These are phyloP conservation scores for Tetrahymena elliotti DNA, from an alignment of 73 alveolate species.

Conservation along the genomic window DNA sequence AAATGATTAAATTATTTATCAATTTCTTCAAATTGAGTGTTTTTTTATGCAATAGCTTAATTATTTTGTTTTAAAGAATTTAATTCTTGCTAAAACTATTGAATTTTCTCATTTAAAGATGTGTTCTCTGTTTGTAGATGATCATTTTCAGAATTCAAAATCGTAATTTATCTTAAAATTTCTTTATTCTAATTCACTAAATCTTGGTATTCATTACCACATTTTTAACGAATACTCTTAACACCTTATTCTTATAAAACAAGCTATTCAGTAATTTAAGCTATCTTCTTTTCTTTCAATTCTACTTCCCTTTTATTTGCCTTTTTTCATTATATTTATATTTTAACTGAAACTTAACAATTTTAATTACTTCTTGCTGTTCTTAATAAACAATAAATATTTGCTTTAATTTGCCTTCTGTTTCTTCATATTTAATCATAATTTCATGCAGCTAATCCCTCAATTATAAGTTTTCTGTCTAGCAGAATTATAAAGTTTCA, in stretches of 20 bases:
- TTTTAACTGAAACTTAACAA: neutral
- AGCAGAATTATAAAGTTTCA: neutral
- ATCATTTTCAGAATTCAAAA: neutral
- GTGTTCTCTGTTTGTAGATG: neutral
- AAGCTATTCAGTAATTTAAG: neutral
- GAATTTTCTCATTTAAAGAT: neutral
- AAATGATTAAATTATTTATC: neutral
- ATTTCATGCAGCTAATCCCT: neutral
- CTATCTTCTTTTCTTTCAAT: neutral
- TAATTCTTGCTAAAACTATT: neutral
- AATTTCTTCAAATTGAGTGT: neutral
- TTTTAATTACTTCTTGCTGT: neutral
- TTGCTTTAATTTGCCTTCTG: neutral
- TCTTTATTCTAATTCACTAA: neutral
- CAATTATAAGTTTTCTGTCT: neutral
- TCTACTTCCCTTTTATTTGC: neutral
- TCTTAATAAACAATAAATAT: neutral
- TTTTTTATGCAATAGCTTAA: neutral
- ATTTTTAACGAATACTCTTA: neutral
- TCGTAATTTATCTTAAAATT: neutral
- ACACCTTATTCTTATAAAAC: neutral
- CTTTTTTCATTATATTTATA: neutral
- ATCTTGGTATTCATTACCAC: neutral
- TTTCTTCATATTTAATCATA: neutral
- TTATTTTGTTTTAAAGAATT: neutral